Conservation (phyloP, 345 rosid species). For the Cardamine chenopodiifolia region DNA sequence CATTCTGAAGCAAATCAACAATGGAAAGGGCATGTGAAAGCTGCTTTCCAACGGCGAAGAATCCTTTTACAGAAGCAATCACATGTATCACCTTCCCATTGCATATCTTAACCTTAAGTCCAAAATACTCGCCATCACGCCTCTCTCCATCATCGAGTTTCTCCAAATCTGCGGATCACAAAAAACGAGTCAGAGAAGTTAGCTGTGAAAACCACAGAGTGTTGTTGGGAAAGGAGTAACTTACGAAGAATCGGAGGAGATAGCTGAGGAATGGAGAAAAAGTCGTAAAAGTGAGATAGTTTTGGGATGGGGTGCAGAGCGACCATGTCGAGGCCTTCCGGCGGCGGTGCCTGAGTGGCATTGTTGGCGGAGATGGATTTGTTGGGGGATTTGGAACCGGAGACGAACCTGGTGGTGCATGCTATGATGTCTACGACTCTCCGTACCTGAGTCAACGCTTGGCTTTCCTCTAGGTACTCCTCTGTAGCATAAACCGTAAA, state of each 20-base stretch:
- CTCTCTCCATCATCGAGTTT: slow-evolving; percentile 51
- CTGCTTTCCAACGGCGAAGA: slow-evolving; percentile 76
- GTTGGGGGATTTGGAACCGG: slow-evolving; percentile 42
- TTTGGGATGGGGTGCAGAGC: slow-evolving; percentile 74
- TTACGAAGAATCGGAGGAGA: slow-evolving; percentile 80
- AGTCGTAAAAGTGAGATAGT: slow-evolving; percentile 85
- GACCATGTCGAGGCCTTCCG: slow-evolving; percentile 47
- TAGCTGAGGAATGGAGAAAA: slow-evolving; percentile 76
- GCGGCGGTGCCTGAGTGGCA: slow-evolving; percentile 26
- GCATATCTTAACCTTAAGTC: slow-evolving; percentile 70
- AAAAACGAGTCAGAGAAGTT: neutral
- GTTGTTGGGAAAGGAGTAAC: slow-evolving; percentile 11
- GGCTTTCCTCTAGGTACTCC: slow-evolving; percentile 72
- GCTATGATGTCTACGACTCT: slow-evolving; percentile 85
- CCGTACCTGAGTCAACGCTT: slow-evolving; percentile 70
- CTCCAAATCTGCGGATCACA: slow-evolving; percentile 42
- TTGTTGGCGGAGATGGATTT: slow-evolving; percentile 23
- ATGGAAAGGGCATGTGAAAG: slow-evolving; percentile 60
- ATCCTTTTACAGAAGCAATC: slow-evolving; percentile 75
- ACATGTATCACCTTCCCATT: slow-evolving; percentile 75
- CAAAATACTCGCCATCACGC: slow-evolving; percentile 34
- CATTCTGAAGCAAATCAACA: slow-evolving; percentile 78
- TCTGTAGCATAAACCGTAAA: slow-evolving; percentile 53
- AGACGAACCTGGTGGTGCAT: slow-evolving; percentile 71
- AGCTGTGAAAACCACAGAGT: neutral